Evolutionary conservation across 2,329 filamentous ascomycete genomes (phyloP), one percentile per base, ranked within the genome.

Genomic region (Geosmithia putterillii): DNA sequence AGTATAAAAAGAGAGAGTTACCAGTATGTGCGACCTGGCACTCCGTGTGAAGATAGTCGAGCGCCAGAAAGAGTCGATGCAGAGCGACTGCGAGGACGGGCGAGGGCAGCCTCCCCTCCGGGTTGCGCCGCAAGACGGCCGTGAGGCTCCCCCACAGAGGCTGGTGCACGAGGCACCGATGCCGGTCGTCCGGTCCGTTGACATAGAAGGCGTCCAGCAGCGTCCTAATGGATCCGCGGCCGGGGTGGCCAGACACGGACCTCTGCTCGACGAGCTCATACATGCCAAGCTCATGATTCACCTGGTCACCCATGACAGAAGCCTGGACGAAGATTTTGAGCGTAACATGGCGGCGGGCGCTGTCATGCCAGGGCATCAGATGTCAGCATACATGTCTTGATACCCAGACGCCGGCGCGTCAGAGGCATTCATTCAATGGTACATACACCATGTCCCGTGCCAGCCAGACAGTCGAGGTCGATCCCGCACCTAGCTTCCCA

Each of bases 1-100:
- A 20, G 12, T 23, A 52, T 47, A 47, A n/a, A n/a, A n/a, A n/a
- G n/a, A n/a, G n/a, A n/a, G n/a, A n/a, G n/a, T n/a, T 50, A 71
- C 66, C 67, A 43, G 66, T 65, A 47, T 72, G 66, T 36, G 69
- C 59, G 18, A 71, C 50, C 10, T 60, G 47, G 51, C 66, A 70
- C 46, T 70, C 63, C 1, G 52, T 63, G 47, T 72, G 69, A 1
- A 73, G 49, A 47, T 56, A 43, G 15, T 43, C 42, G 4, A 43
- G 35, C 6, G 35, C 42, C 9, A 64, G 49, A 42, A 72, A 67
- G 1, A 71, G 47, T 0, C 54, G 60, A 4, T 53, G 49, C 15
- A 72, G 58, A 1, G 61, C 47, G 21, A 61, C 50, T 4, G 20
- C 23, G 35, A 39, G 10, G 2, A 38, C 14, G 6, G 20, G 14